A percentile compares a stretch with the other conserved stretches of the same genome.
Conservation (phyloP, 2,329 filamentous ascomycete genomes). For the Monilinia fructigena region DNA sequence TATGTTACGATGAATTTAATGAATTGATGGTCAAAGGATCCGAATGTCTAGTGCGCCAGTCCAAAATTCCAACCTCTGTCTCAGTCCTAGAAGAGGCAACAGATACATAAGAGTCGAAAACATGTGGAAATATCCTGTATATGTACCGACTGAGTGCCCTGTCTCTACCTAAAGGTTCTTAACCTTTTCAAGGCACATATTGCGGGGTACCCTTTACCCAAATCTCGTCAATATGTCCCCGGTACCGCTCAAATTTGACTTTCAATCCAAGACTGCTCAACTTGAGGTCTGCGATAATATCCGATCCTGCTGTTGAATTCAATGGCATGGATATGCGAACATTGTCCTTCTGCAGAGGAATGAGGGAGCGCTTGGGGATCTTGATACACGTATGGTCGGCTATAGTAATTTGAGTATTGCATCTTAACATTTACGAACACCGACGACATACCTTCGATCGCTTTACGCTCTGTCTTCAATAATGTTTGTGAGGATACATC, state of each 20-base stretch:
- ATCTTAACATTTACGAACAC: not conserved
- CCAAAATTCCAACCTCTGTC: not conserved
- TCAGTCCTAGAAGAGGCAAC: not conserved
- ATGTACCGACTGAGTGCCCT: not conserved
- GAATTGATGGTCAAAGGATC: not conserved
- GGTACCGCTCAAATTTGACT: constrained; percentile 10
- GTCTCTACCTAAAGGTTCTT: not conserved
- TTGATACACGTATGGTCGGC: constrained; percentile 3
- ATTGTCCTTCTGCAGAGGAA: constrained; percentile 4
- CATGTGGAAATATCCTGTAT: not conserved
- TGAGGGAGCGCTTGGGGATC: constrained; percentile 9
- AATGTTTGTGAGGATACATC: constrained; percentile 12
- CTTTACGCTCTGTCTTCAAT: not conserved
- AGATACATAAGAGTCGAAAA: not conserved
- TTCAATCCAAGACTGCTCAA: constrained; percentile 18
- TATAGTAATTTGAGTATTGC: not conserved
- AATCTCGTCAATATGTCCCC: constrained; percentile 14
- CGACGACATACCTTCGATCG: constrained; percentile 2
- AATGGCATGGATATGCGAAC: constrained; percentile 8
- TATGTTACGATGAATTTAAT: not conserved
- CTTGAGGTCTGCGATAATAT: constrained; percentile 13
- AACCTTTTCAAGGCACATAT: not conserved
- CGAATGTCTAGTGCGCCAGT: not conserved
- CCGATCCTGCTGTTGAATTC: constrained; percentile 6
- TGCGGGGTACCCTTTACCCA: constrained; percentile 12